These are phyloP conservation scores for Cryptosporidium felis DNA, from an alignment of 169 alveolate species.

Conservation along the genomic window DNA sequence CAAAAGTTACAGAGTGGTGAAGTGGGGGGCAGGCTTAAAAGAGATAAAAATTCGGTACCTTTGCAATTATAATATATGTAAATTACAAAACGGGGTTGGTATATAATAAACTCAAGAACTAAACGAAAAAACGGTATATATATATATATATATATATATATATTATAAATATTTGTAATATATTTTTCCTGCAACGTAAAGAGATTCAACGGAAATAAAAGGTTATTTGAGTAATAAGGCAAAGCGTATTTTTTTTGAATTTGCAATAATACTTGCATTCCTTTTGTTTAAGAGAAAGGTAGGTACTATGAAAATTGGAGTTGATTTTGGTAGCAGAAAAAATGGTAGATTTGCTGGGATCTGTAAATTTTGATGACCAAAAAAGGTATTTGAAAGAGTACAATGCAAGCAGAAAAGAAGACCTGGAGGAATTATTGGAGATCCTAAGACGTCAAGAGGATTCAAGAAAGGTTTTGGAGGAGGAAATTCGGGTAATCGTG, in stretches of 20 bases:
- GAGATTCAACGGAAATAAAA: neutral
- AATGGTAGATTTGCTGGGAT: neutral
- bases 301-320: neutral
- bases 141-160: neutral
- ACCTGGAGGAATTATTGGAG: neutral
- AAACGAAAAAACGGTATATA: too few species aligned
- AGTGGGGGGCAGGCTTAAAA: too few species aligned
- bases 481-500: slow-evolving; percentile 3
- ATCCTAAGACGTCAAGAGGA: neutral
- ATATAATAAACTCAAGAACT: too few species aligned
- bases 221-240: neutral
- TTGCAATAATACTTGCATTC: too few species aligned
- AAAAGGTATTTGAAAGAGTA: neutral
- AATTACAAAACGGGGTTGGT: too few species aligned
- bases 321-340: neutral
- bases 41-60: neutral
- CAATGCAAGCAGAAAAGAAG: neutral
- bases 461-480: slow-evolving; percentile 18
- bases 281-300: neutral
- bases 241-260: neutral
- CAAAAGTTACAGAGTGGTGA: too few species aligned
- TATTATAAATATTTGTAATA: neutral
- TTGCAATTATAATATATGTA: neutral
- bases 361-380: neutral
- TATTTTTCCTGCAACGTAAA: too few species aligned